Base-by-base conservation (phyloP, 2,329 filamentous ascomycete species). In the Allantophomopsis lycopodina region DNA sequence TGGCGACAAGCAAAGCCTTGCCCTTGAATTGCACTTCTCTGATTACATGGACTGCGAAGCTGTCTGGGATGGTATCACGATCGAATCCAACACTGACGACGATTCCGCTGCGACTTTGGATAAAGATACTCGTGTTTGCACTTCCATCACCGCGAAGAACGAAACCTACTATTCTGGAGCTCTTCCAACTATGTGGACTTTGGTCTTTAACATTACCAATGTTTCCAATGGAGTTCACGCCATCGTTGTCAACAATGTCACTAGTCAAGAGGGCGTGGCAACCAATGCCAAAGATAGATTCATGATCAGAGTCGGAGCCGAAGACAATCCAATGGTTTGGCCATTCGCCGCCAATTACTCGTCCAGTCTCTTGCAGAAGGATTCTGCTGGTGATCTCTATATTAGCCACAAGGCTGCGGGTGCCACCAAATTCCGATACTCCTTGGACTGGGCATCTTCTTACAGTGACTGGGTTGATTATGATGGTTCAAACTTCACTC, bases 211-310 rank as follows among this genome's bases (percentile, higher is more conserved):
- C 6, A 51, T 80, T 16, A 60, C 58, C 12, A 65, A 70, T 35
- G 71, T 79, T 1, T 67, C 69, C 12, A 68, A 80, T 43, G 76
- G 76, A 23, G 60, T 80, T 15, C 71, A 80, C 48, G 63, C 64
- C 4, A 63, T 30, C 14, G 30, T 21, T 76, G 71, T 1, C 58
- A 14, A 14, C 21, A 33, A 32, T 14, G 10, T 15, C 16, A 63
- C 63, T 3, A 63, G 59, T 30, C 50, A 54, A 5, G 55, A 58
- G n/a, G 64, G 39, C 62, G 21, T 33, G 16, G 35, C 38, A 18
- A 40, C 35, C 13, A 36, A 34, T 11, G 13, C 71, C 0, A 55
- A 64, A 13, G 76, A 80, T 44, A 68, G 70, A 42, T 77, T 80
- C 55, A 59, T 80, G 47, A 62, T 80, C 50, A 71, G 76, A 15